Conservation (phyloP, 768 basidiomycete genomes). For the Leccinum barrowsii region DNA sequence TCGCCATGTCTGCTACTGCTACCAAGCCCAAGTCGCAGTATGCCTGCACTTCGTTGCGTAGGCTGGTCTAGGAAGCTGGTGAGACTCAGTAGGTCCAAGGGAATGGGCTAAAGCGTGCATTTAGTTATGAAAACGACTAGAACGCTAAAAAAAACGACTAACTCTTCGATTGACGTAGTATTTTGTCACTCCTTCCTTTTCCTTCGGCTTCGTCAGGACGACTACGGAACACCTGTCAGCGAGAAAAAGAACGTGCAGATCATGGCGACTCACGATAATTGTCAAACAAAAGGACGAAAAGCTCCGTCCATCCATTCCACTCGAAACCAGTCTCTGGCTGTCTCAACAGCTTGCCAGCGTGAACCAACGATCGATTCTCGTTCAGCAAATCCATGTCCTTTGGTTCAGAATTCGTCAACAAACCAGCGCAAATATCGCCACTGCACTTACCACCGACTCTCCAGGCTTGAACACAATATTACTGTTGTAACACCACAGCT, state of each 20-base stretch:
- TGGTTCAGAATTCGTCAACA: not conserved
- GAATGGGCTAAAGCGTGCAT: conserved; percentile 65
- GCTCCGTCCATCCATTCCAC: conserved; percentile 87
- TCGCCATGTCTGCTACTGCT: conserved; percentile 30
- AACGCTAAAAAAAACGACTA: conserved; percentile 21
- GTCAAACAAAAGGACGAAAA: conserved; percentile 89
- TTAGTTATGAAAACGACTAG: not conserved
- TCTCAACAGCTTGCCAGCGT: conserved; percentile 77
- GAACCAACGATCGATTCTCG: conserved; percentile 77
- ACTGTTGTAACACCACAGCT: conserved; percentile 82
- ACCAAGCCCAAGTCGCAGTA: conserved; percentile 59
- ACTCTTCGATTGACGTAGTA: conserved; percentile 82
- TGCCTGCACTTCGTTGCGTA: conserved; percentile 67
- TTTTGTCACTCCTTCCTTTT: conserved; percentile 69
- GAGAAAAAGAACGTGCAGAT: not conserved
- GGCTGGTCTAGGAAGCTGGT: conserved; percentile 80
- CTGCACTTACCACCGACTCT: conserved; percentile 53
- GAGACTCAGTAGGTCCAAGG: conserved; percentile 83
- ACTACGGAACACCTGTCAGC: conserved; percentile 44
- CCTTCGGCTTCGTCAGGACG: conserved; percentile 84
- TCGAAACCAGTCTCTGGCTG: conserved; percentile 88
- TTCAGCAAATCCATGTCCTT: conserved; percentile 89
- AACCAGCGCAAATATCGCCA: not conserved
- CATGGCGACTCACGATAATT: conserved; percentile 72
- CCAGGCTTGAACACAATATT: conserved; percentile 78